Evolutionary conservation across 2,329 filamentous ascomycete genomes (phyloP).

Genomic region (Zasmidium citrigriseum): DNA sequence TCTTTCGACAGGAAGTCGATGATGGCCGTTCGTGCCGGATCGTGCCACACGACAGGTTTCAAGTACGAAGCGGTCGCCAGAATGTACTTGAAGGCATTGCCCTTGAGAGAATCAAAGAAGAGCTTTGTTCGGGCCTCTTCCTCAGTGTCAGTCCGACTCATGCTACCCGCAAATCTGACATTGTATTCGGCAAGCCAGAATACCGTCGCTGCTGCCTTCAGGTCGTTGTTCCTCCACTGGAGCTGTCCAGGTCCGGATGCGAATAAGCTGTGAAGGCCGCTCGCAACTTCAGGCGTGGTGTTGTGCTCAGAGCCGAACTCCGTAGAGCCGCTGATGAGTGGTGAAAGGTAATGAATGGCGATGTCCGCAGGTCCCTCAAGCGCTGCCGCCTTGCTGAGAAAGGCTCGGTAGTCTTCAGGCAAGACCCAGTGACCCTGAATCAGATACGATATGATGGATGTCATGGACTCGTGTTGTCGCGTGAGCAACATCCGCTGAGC

Average conservation of each 20-base stretch:
- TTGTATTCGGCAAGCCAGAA: constrained; percentile 96
- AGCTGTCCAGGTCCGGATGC: constrained; percentile 67
- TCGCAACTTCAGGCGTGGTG: constrained; percentile 66
- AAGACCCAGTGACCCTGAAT: constrained; percentile 74
- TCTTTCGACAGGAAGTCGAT: constrained; percentile 82
- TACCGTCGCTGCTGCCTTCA: constrained; percentile 75
- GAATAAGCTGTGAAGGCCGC: constrained; percentile 69
- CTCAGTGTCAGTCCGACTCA: constrained; percentile 63
- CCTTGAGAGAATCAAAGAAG: constrained; percentile 72
- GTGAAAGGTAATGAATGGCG: constrained; percentile 78
- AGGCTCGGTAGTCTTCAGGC: constrained; percentile 69
- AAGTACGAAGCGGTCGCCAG: constrained; percentile 81
- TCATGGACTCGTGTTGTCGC: constrained; percentile 86
- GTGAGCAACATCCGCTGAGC: constrained; percentile 78
- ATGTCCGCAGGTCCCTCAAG: constrained; percentile 76
- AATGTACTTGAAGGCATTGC: constrained; percentile 90
- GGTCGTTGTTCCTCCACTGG: constrained; percentile 70
- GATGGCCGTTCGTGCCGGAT: constrained; percentile 80
- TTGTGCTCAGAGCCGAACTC: constrained; percentile 78
- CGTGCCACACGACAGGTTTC: constrained; percentile 79
- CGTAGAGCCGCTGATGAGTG: constrained; percentile 73
- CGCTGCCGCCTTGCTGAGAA: constrained; percentile 68
- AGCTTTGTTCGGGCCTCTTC: constrained; percentile 66
- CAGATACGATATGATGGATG: constrained; percentile 75
- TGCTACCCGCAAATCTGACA: constrained; percentile 61